These are phyloP conservation scores for Tolypocladium pustulatum DNA, from an alignment of 2,329 filamentous ascomycete genomes.

Conservation along the genomic window DNA sequence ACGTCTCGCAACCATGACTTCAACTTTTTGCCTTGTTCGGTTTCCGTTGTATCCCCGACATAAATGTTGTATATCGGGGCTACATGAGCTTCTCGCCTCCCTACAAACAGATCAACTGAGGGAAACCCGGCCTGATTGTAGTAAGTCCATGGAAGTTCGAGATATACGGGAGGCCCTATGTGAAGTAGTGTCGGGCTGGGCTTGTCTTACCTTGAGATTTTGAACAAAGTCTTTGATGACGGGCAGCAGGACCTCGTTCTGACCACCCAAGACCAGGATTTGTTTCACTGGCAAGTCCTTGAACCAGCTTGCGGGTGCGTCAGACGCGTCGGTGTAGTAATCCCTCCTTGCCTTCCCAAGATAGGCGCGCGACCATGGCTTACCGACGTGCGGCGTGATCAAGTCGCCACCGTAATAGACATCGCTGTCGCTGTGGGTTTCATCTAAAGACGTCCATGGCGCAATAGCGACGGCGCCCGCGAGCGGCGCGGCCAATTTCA, in stretches of 20 bases:
- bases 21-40: slow-evolving; percentile 10
- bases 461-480: slow-evolving; percentile 7
- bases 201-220: slow-evolving; percentile 7
- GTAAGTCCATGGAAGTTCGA: not conserved
- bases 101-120: slow-evolving; percentile 9
- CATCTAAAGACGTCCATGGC: slow-evolving; percentile 10
- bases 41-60: slow-evolving; percentile 9
- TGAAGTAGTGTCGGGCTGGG: not conserved
- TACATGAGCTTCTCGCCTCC: slow-evolving; percentile 10
- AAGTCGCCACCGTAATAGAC: slow-evolving; percentile 10
- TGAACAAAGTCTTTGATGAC: slow-evolving; percentile 7
- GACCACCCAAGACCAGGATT: slow-evolving; percentile 8
- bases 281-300: slow-evolving; percentile 7
- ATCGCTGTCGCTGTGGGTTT: slow-evolving; percentile 2
- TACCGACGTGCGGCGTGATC: slow-evolving; percentile 5
- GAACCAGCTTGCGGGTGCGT: slow-evolving; percentile 11
- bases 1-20: slow-evolving; percentile 10
- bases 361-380: slow-evolving; percentile 5
- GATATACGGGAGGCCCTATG: not conserved
- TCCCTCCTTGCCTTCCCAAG: slow-evolving; percentile 6
- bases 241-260: slow-evolving; percentile 10
- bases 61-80: slow-evolving; percentile 11
- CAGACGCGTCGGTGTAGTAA: slow-evolving; percentile 8
- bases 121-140: slow-evolving; percentile 7
- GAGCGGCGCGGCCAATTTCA: slow-evolving; percentile 7